Evolutionary conservation across 495 filamentous ascomycete species (phyloP), one percentile per base, ranked within the genome.

Genomic region (Pyrenula massariospora): DNA sequence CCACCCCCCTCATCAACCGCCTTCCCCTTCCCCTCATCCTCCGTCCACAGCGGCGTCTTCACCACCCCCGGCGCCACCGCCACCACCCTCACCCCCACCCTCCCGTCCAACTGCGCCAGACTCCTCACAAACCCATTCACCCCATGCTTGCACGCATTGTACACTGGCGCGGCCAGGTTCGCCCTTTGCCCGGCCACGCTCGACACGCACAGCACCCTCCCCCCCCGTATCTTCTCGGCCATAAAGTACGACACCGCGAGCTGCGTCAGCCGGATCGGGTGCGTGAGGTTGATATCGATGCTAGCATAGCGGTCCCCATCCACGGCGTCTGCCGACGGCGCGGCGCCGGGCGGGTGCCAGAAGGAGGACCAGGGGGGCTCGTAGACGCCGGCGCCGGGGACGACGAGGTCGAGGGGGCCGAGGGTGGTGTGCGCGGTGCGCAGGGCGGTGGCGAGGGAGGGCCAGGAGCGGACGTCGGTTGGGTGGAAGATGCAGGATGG

Each of bases 1-100:
- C 63, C 57, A 0, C 60, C 64, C 10, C 77, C 31, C 54, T 66
- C 69, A 62, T 84, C 83, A 21, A 63, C 57, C 0, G 60, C 64
- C 8, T 77, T 66, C 54, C 84, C 19, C 63, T 88, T 87, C 64
- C 87, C 83, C 12, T 83, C 82, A 59, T 85, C 71, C 0, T 87
- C 82, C 0, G 78, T 83, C 84, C 83, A 88, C 2, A 88, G 63
- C 24, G 85, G 80, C 1, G 84, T 87, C 61, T 81, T 82, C 59
- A 86, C 82, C 0, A 85, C 64, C 2, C 83, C 85, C 0, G 85
- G 84, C 25, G 84, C 83, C 0, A 87, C 83, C 1, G 77, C 84
- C 31, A 78, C 84, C 20, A 87, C 81, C 1, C 82, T 63, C 56
- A 88, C 82, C 1, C 82, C 82, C 23, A 81, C 65, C 1, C 58